Base-by-base conservation (phyloP, 257 asterid genomes). In the Nicotiana attenuata region DNA sequence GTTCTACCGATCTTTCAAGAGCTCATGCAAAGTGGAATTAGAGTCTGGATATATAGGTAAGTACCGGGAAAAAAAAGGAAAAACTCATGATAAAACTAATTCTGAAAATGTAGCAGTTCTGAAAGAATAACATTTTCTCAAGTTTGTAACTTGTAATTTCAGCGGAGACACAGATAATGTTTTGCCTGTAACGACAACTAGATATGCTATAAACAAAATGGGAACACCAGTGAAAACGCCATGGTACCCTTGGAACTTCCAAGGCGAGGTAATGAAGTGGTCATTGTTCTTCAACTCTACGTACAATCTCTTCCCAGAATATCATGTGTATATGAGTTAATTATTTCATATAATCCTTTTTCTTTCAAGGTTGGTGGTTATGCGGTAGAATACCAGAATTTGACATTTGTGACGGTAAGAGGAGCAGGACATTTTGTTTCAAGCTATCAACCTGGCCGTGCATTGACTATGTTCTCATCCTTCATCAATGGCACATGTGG, bases 381-480 rank as follows among this genome's bases (percentile, higher is more conserved):
- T 60, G 92, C 65, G 28, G 97, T 89, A 19, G 92, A 83, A 64
- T 92, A 91, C 60, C 77, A 88, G 64, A 90, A 89, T 41, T 84
- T 90, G 81, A 90, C 91, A 15, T 91, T 91, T 22, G 92, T 88
- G 75, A 91, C 82, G 0, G 68, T 92, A 82, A 86, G 94, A 85
- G 95, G 92, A 65, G 83, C 94, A 0, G 94, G 97, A 5, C 94
- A 90, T 83, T 81, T 87, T 38, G 90, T 89, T 5, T 92, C 93
- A 4, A 86, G 92, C 47, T 88, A 87, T 84, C 91, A 90, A 77
- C 92, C 92, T 33, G 82, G 80, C 28, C 89, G 92, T 0, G 92
- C 94, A 2, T 87, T 90, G 26, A 75, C 83, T 19, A 78, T 90
- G 80, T 90, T 89, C 86, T 22, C 88, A 0, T 82, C 88, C 20